Conservation (phyloP, 2,329 filamentous ascomycete species). For the Whalleya microplaca region DNA sequence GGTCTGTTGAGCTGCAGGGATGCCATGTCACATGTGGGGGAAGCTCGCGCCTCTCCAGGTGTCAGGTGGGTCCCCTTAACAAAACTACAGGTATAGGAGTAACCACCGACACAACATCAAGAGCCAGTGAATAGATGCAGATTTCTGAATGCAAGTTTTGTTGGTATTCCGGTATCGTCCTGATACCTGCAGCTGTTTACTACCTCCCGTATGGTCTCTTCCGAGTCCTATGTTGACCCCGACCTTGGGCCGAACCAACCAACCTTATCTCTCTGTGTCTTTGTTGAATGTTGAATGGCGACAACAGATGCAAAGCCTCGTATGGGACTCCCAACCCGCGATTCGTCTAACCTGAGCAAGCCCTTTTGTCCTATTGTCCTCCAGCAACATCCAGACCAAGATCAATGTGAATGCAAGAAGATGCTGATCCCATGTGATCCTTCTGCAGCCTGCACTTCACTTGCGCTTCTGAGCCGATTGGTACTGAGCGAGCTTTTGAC, state of each 20-base stretch:
- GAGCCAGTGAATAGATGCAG: neutral
- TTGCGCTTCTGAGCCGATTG: constrained; percentile 4
- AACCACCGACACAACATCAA: neutral
- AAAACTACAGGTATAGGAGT: neutral
- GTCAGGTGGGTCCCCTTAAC: too few species aligned
- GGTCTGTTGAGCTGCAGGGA: neutral
- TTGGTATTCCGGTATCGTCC: neutral
- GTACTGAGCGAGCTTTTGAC: constrained; percentile 20
- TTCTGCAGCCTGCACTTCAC: neutral
- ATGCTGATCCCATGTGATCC: neutral
- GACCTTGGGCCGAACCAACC: neutral
- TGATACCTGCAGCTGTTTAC: neutral
- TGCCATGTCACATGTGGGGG: neutral
- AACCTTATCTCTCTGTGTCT: neutral
- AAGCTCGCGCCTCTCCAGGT: neutral
- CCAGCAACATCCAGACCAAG: too few species aligned
- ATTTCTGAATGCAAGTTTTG: neutral
- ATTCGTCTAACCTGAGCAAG: too few species aligned
- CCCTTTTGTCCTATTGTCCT: too few species aligned
- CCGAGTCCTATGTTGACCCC: neutral
- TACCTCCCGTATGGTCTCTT: neutral
- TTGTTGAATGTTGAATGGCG: neutral
- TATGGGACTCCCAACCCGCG: neutral
- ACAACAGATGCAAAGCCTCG: neutral
- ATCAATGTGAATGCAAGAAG: neutral